phyloP scores from a whole-genome alignment of 2,329 filamentous ascomycete genomes.

The Sporothrix pallida region DNA sequence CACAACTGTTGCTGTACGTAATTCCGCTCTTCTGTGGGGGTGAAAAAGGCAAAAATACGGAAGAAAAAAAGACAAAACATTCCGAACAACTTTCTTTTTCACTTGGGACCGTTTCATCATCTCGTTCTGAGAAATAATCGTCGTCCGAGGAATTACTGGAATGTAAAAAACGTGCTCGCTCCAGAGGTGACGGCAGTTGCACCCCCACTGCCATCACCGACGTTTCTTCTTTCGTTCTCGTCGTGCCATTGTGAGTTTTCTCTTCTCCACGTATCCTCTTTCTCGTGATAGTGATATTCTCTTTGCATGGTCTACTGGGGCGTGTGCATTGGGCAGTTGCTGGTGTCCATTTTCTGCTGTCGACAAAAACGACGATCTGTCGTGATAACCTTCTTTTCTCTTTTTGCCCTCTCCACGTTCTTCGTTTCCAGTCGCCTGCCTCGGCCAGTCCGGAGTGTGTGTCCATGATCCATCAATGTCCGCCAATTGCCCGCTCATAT shows the following conservation, averaged over 20 bases:
- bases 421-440: neutral
- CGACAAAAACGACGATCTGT: constrained; percentile 4
- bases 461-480: constrained; percentile 5
- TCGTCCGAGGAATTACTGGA: too few species aligned
- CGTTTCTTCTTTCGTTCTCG: neutral
- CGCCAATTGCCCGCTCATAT: neutral
- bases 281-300: constrained; percentile 5
- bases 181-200: constrained; percentile 21
- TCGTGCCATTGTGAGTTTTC: too few species aligned
- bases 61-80: too few species aligned
- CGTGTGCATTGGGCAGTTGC: neutral
- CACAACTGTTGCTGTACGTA: constrained; percentile 9
- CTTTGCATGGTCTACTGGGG: neutral
- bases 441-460: constrained; percentile 16
- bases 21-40: neutral
- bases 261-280: neutral
- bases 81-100: constrained; percentile 2
- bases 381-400: constrained; percentile 5
- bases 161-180: constrained; percentile 15
- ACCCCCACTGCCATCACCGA: constrained; percentile 26
- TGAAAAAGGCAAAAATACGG: neutral
- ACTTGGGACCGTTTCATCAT: neutral
- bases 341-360: neutral
- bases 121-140: neutral
- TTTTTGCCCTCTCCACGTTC: neutral